These are phyloP conservation scores for Vicia faba DNA, from an alignment of 306 rosid genomes.

Conservation along the genomic window DNA sequence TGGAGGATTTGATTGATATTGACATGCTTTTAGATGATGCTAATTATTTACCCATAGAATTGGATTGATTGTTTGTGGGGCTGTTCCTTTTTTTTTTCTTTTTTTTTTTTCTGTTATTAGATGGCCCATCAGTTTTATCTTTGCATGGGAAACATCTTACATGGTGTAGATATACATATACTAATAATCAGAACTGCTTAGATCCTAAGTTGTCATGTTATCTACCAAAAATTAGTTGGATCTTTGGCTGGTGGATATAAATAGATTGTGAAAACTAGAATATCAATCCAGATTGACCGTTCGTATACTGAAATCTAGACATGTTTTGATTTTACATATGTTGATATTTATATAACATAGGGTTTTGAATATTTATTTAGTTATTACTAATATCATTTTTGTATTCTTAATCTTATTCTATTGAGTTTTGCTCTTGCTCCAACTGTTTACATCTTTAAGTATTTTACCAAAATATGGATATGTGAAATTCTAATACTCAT, in stretches of 20 bases:
- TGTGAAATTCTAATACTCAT: no score
- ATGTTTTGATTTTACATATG: slow-evolving; percentile 26
- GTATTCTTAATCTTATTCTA: not conserved
- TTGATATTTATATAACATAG: slow-evolving; percentile 28
- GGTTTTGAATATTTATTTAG: not conserved
- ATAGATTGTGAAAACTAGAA: slow-evolving; percentile 35
- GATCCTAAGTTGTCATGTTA: slow-evolving; percentile 21
- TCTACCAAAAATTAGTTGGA: slow-evolving; percentile 16
- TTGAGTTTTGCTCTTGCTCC: not conserved
- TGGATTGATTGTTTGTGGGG: slow-evolving; percentile 48
- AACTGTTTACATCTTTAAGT: not conserved
- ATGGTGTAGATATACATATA: slow-evolving; percentile 39
- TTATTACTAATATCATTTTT: not conserved
- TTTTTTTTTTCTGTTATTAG: slow-evolving; percentile 38
- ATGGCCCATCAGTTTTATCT: slow-evolving; percentile 42
- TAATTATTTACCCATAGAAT: slow-evolving; percentile 61
- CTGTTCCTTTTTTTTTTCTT: slow-evolving; percentile 20
- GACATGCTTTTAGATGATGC: slow-evolving; percentile 71
- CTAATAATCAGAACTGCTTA: slow-evolving; percentile 14
- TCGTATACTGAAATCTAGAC: slow-evolving; percentile 33
- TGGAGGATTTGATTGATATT: slow-evolving; percentile 69
- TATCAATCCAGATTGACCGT: slow-evolving; percentile 30
- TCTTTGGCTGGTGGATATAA: slow-evolving; percentile 34
- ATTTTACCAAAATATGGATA: not conserved
- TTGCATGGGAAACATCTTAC: slow-evolving; percentile 42